Evolutionary conservation across 306 rosid species (phyloP).

Genomic region (Cicer judaicum): DNA sequence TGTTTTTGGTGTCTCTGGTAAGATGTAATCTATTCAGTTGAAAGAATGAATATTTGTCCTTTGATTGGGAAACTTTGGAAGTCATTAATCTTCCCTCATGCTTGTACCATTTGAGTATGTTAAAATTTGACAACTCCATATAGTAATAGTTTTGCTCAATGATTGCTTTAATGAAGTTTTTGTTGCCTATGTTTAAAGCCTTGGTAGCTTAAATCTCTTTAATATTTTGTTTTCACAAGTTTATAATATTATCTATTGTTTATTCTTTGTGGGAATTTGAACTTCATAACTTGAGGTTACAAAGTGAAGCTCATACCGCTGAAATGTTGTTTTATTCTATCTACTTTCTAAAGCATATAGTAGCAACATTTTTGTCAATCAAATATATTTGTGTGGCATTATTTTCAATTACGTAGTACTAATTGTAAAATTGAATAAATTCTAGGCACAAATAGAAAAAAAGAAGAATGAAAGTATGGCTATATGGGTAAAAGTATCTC

Average conservation of each 20-base stretch:
- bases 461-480: neutral
- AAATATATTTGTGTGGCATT: conserved; percentile 7
- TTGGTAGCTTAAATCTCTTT: conserved; percentile 37
- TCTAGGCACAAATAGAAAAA: neutral
- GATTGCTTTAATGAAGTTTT: conserved; percentile 39
- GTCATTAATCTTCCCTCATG: conserved; percentile 36
- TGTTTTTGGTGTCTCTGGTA: conserved; percentile 33
- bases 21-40: conserved; percentile 43
- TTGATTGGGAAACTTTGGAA: conserved; percentile 40
- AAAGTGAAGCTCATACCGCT: no score
- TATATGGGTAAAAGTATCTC: neutral
- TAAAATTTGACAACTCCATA: conserved; percentile 42
- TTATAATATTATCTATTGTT: conserved; percentile 39
- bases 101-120: conserved; percentile 43
- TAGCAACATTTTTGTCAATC: neutral
- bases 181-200: conserved; percentile 44
- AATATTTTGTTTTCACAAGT: conserved; percentile 35
- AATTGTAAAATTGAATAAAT: neutral
- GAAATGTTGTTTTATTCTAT: neutral
- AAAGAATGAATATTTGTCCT: conserved; percentile 27
- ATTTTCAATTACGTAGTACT: neutral
- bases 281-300: no score
- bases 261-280: neutral
- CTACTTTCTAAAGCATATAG: neutral
- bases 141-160: conserved; percentile 43